Evolutionary conservation across 1,284 basidiomycete species (phyloP).

Genomic region (Golubevia sp.): DNA sequence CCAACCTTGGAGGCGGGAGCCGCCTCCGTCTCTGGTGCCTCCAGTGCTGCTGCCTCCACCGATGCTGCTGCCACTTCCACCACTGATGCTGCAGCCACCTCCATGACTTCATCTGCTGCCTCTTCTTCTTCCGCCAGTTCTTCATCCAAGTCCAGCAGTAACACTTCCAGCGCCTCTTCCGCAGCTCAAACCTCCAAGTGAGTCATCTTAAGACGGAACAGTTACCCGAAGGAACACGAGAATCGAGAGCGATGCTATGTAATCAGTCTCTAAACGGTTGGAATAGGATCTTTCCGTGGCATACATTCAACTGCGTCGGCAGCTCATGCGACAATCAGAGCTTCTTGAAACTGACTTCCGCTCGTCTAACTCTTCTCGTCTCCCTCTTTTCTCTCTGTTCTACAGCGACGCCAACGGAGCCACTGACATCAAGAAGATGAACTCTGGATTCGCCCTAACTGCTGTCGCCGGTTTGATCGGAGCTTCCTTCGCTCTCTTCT

Average conservation of each 20-base stretch:
- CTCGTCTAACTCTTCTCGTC: too few species aligned
- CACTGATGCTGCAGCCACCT: conserved; percentile 10
- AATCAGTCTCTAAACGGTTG: neutral
- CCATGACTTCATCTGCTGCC: conserved; percentile 12
- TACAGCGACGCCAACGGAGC: neutral
- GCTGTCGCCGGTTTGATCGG: conserved; percentile 2
- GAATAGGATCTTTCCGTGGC: neutral
- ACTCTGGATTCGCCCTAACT: neutral
- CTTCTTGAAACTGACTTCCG: too few species aligned
- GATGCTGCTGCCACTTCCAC: conserved; percentile 1
- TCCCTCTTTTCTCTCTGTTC: neutral
- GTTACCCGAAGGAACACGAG: neutral
- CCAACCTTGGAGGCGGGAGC: conserved; percentile 11
- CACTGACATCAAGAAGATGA: neutral
- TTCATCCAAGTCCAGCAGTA: neutral
- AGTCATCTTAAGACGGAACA: neutral
- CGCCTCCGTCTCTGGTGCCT: conserved; percentile 6
- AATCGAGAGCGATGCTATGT: neutral
- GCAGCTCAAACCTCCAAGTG: neutral
- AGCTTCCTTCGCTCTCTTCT: neutral
- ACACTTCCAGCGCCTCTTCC: conserved; percentile 6
- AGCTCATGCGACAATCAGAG: neutral
- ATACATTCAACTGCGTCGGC: neutral
- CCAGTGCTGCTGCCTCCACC: conserved; percentile 3
- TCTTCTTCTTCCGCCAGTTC: conserved; percentile 8